Percentiles rank a stretch among this genome's conserved stretches.
These are phyloP conservation scores for Raphidocelis subcapitata DNA, from an alignment of 139 green algal genomes.

Conservation along the genomic window DNA sequence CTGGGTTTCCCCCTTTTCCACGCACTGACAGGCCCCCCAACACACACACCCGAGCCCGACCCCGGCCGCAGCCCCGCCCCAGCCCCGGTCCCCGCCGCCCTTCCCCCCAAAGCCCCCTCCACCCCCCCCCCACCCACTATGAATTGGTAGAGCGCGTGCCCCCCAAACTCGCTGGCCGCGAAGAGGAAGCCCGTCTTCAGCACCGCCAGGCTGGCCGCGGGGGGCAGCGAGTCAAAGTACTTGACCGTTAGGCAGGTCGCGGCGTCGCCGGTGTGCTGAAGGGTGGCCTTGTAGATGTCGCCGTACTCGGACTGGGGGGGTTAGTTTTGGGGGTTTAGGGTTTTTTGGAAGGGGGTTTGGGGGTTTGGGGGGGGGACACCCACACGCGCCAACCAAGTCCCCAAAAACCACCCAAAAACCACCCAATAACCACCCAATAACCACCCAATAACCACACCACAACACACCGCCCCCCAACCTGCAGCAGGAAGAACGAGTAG, in stretches of 20 bases:
- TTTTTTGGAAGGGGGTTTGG: too few relatives aligned
- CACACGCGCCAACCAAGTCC: too few relatives aligned
- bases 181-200: slow-evolving; percentile 97
- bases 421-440: too few relatives aligned
- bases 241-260: slow-evolving; percentile 74
- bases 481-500: slow-evolving; percentile 93
- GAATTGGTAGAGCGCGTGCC: slow-evolving; percentile 98
- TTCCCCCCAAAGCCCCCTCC: not conserved
- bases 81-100: too few relatives aligned
- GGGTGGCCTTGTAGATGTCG: slow-evolving; percentile 96
- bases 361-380: too few relatives aligned
- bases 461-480: slow-evolving; percentile 64
- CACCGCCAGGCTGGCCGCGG: slow-evolving; percentile 82
- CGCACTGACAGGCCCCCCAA: slow-evolving; percentile 5
- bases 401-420: too few relatives aligned
- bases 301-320: slow-evolving; percentile 85
- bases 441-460: too few relatives aligned
- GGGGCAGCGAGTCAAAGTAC: slow-evolving; percentile 98
- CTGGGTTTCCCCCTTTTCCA: not conserved
- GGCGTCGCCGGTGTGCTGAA: slow-evolving; percentile 70
- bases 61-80: too few relatives aligned
- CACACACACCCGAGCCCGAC: too few relatives aligned
- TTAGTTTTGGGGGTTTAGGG: too few relatives aligned
- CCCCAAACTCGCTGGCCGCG: slow-evolving; percentile 92
- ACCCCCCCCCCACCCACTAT: slow-evolving; percentile 50